Evolutionary conservation across 2,329 filamentous ascomycete species (phyloP).

Genomic region (Venturia oleaginea): DNA sequence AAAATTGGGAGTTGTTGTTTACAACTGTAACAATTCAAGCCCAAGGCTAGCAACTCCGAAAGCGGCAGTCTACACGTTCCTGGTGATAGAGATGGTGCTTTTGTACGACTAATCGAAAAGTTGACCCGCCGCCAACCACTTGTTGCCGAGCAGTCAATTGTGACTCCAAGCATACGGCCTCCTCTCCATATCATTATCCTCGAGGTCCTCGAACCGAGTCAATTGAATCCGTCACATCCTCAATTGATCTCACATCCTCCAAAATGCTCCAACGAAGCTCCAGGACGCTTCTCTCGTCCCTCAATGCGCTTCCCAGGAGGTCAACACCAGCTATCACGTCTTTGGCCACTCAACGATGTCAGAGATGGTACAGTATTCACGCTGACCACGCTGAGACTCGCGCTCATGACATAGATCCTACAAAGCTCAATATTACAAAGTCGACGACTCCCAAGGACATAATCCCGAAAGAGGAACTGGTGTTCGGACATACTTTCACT

Average conservation of each 20-base stretch:
- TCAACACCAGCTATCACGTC: conserved; percentile 36
- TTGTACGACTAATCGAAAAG: not conserved
- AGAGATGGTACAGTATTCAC: conserved; percentile 41
- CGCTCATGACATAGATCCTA: conserved; percentile 64
- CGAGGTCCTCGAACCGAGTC: not conserved
- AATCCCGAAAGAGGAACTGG: conserved; percentile 65
- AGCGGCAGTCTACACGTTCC: not conserved
- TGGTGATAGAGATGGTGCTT: not conserved
- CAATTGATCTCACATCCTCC: conserved; percentile 7
- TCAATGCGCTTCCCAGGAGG: conserved; percentile 32
- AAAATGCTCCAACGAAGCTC: conserved; percentile 31
- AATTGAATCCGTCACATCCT: not conserved
- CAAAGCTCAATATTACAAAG: conserved; percentile 64
- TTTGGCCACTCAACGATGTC: conserved; percentile 32
- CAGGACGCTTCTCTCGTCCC: conserved; percentile 20
- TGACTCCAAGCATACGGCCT: conserved; percentile 15
- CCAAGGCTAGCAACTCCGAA: not conserved
- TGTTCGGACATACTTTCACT: conserved; percentile 88
- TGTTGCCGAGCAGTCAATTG: conserved; percentile 9
- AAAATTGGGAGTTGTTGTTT: not conserved
- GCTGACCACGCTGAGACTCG: conserved; percentile 40
- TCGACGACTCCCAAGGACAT: conserved; percentile 68
- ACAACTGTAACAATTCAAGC: not conserved
- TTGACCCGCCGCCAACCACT: not conserved
- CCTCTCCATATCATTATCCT: not conserved